Evolutionary conservation across 2,329 filamentous ascomycete genomes (phyloP).

Genomic region (Didymella lethalis): DNA sequence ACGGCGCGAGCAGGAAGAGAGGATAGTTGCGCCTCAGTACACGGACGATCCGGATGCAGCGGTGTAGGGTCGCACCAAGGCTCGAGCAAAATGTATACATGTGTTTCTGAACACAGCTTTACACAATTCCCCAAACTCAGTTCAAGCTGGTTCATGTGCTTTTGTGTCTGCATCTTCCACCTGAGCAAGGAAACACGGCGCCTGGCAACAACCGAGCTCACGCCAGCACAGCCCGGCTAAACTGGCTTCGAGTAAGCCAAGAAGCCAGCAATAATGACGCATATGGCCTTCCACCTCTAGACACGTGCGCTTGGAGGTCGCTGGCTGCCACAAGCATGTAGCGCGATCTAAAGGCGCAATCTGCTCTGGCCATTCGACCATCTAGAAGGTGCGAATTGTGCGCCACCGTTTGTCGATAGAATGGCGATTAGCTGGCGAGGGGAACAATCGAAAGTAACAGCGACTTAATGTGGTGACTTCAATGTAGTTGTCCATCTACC

Average conservation of each 20-base stretch:
- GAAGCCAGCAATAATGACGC: slow-evolving; percentile 1
- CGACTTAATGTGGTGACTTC: background rate
- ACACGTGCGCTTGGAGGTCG: background rate
- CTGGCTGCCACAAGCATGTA: background rate
- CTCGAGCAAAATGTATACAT: background rate
- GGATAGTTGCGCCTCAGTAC: slow-evolving; percentile 33
- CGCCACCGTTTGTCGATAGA: background rate
- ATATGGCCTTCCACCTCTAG: background rate
- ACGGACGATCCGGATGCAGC: slow-evolving; percentile 40
- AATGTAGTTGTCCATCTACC: no score
- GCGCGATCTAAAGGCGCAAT: background rate
- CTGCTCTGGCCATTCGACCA: background rate
- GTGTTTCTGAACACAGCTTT: background rate
- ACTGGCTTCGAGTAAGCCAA: slow-evolving; percentile 1
- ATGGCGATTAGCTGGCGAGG: background rate
- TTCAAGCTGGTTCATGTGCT: background rate
- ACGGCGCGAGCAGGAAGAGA: slow-evolving; percentile 38
- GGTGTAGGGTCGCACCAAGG: slow-evolving; percentile 22
- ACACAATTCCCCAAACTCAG: background rate
- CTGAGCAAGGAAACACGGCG: background rate
- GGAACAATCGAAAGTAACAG: background rate
- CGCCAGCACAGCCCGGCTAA: slow-evolving; percentile 8
- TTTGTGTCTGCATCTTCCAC: background rate
- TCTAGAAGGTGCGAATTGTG: background rate
- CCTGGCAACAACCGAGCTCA: background rate